Percentiles rank a stretch among this genome's conserved stretches.
phyloP scores from a whole-genome alignment of 2,329 filamentous ascomycete species.

The Penicillium sclerotigenum region DNA sequence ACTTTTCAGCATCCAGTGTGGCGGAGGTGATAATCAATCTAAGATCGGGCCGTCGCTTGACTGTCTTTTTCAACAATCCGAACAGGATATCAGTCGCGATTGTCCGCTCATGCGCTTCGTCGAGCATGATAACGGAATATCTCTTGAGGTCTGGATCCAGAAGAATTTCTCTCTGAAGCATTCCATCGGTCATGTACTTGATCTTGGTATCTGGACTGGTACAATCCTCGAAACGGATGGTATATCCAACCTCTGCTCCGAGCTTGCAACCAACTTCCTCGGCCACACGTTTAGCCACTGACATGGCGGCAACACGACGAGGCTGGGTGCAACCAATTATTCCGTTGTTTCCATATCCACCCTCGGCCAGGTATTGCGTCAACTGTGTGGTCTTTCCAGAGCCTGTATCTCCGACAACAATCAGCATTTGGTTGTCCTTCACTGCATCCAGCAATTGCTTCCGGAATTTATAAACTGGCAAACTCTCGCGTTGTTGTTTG shows the following conservation, averaged over 20 bases:
- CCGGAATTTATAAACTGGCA: constrained; percentile 87
- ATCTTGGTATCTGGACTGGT: constrained; percentile 85
- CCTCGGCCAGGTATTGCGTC: constrained; percentile 92
- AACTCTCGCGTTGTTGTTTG: constrained; percentile 84
- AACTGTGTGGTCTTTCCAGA: constrained; percentile 97
- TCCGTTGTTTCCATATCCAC: constrained; percentile 78
- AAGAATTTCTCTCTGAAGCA: constrained; percentile 92
- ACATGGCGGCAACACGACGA: constrained; percentile 95
- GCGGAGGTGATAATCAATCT: constrained; percentile 96
- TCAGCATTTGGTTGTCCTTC: constrained; percentile 80
- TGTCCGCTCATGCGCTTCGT: constrained; percentile 96
- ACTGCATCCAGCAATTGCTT: constrained; percentile 85
- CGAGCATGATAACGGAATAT: constrained; percentile 96
- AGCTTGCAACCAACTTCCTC: constrained; percentile 92
- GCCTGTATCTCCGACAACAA: constrained; percentile 95
- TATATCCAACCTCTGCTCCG: constrained; percentile 92
- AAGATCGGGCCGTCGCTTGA: constrained; percentile 79
- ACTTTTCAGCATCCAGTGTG: constrained; percentile 95
- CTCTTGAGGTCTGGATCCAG: constrained; percentile 83
- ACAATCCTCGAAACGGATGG: constrained; percentile 94
- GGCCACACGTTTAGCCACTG: constrained; percentile 91
- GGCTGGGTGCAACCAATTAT: constrained; percentile 97
- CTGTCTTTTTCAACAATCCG: constrained; percentile 86
- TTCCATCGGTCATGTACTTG: constrained; percentile 99
- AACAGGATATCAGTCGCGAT: constrained; percentile 96